Conservation (phyloP, 305 asterid genomes). For the Fraxinus ornus region DNA sequence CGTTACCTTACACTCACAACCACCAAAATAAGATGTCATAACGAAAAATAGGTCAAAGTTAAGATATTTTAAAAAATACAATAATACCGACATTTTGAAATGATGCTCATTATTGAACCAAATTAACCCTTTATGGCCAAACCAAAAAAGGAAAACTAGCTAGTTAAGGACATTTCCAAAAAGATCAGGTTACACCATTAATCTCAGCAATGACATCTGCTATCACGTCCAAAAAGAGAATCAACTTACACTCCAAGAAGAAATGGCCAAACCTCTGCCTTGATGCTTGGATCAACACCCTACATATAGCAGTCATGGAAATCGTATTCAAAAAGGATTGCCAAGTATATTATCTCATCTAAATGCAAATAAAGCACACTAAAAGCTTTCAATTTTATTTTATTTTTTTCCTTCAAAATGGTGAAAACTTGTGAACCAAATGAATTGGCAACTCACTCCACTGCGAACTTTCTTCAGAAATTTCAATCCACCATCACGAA, state of each 20-base stretch:
- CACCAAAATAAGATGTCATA: neutral
- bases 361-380: slow-evolving; percentile 1
- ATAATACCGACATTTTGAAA: neutral
- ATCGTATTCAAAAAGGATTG: slow-evolving; percentile 12
- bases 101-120: neutral
- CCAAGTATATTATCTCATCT: slow-evolving; percentile 4
- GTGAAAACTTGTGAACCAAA: slow-evolving; percentile 11
- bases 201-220: slow-evolving; percentile 8
- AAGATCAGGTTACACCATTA: slow-evolving; percentile 2
- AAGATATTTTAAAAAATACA: slow-evolving; percentile 2
- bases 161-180: neutral
- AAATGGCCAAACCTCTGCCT: slow-evolving; percentile 96
- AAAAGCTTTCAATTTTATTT: neutral
- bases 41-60: neutral
- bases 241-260: slow-evolving; percentile 95
- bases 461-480: slow-evolving; percentile 91
- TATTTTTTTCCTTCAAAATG: neutral
- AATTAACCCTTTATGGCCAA: neutral
- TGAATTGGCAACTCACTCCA: slow-evolving; percentile 60
- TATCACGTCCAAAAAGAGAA: slow-evolving; percentile 23
- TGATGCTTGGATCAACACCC: slow-evolving; percentile 91
- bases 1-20: neutral
- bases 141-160: neutral
- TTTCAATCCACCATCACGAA: slow-evolving; percentile 73
- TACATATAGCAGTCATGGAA: slow-evolving; percentile 33